Percentiles rank a stretch among this genome's conserved stretches.
These are phyloP conservation scores for Aspergillus pseudoterreus DNA, from an alignment of 2,329 filamentous ascomycete species.

Conservation along the genomic window DNA sequence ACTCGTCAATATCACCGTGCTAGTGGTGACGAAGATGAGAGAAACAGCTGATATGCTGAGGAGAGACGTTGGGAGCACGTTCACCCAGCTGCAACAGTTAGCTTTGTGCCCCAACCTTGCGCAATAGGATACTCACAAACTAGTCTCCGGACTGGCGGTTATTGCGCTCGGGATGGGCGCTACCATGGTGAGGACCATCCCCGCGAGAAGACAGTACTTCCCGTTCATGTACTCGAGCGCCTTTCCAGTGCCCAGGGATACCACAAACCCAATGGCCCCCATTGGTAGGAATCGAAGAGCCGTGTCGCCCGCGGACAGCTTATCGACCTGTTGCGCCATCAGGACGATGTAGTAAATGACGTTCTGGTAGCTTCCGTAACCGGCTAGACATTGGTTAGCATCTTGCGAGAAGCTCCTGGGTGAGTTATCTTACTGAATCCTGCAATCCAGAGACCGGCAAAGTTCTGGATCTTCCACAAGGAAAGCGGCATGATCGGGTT, in stretches of 20 bases:
- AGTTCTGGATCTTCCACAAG: slow-evolving; percentile 46
- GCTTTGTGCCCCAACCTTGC: background rate
- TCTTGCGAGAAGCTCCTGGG: background rate
- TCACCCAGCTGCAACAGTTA: slow-evolving; percentile 30
- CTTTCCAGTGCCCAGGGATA: slow-evolving; percentile 33
- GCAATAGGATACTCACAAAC: slow-evolving; percentile 20
- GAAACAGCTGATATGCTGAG: slow-evolving; percentile 41
- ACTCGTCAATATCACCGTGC: slow-evolving; percentile 38
- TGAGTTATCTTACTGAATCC: slow-evolving; percentile 34
- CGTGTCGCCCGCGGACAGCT: slow-evolving; percentile 37
- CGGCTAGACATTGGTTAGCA: slow-evolving; percentile 20
- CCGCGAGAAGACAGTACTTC: slow-evolving; percentile 34
- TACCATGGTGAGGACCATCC: slow-evolving; percentile 33
- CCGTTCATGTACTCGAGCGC: slow-evolving; percentile 38
- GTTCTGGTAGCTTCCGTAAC: slow-evolving; percentile 43
- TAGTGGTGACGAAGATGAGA: slow-evolving; percentile 42
- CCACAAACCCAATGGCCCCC: slow-evolving; percentile 38
- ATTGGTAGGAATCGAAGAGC: slow-evolving; percentile 42
- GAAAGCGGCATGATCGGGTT: slow-evolving; percentile 47
- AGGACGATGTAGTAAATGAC: slow-evolving; percentile 43
- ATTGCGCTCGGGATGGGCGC: slow-evolving; percentile 35
- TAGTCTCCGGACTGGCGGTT: slow-evolving; percentile 17
- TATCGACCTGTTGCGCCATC: slow-evolving; percentile 39
- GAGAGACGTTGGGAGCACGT: slow-evolving; percentile 37
- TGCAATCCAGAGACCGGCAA: slow-evolving; percentile 44